phyloP scores from a whole-genome alignment of 2,329 filamentous ascomycete genomes.

The Sclerotiophoma versabilis region DNA sequence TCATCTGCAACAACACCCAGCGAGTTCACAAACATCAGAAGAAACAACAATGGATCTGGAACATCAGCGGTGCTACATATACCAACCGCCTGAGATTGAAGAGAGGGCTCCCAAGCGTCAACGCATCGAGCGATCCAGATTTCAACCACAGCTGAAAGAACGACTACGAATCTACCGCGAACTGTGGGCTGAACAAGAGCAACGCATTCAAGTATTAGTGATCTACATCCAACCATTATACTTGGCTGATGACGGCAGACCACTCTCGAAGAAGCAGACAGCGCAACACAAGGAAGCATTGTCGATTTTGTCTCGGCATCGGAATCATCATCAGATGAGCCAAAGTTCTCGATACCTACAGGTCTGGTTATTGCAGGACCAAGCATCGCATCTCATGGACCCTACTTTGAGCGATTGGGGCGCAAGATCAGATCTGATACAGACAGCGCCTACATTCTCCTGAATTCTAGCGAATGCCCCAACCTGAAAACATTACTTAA shows the following conservation, averaged over 20 bases:
- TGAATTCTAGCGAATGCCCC: constrained; percentile 74
- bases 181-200: constrained; percentile 70
- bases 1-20: constrained; percentile 11
- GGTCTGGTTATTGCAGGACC: constrained; percentile 80
- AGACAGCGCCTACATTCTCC: constrained; percentile 64
- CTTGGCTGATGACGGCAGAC: constrained; percentile 33
- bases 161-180: constrained; percentile 67
- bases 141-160: constrained; percentile 44
- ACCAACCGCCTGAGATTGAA: constrained; percentile 46
- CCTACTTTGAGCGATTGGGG: constrained; percentile 75
- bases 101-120: constrained; percentile 52
- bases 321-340: constrained; percentile 25
- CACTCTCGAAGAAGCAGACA: constrained; percentile 51
- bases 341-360: constrained; percentile 64
- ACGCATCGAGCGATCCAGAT: constrained; percentile 40
- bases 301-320: constrained; percentile 48
- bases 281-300: constrained; percentile 49
- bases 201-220: constrained; percentile 64
- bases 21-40: background rate
- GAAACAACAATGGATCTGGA: constrained; percentile 57
- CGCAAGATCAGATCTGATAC: constrained; percentile 50
- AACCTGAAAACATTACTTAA: constrained; percentile 78
- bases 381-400: constrained; percentile 76
- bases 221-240: background rate
- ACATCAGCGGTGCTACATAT: constrained; percentile 58